A percentile compares a stretch with the other conserved stretches of the same genome.
These are phyloP conservation scores for Solanum peruvianum DNA, from an alignment of 257 asterid genomes.

Conservation along the genomic window DNA sequence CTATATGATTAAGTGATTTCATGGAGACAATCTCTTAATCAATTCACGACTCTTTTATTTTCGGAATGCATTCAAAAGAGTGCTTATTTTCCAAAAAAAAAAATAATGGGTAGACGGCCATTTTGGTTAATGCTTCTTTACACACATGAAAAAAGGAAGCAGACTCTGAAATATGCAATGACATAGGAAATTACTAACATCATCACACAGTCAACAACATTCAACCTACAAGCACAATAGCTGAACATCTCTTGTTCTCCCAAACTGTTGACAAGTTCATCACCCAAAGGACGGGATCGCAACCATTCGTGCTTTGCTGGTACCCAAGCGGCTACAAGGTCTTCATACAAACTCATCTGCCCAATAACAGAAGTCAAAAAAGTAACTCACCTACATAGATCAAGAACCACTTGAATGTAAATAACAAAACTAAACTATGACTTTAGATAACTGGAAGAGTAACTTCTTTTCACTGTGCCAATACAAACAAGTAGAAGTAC, in stretches of 20 bases:
- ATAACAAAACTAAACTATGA: not conserved
- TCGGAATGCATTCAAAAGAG: not conserved
- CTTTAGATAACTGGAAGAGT: not conserved
- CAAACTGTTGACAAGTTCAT: slow-evolving; percentile 55
- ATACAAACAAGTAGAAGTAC: not conserved
- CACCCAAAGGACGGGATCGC: slow-evolving; percentile 65
- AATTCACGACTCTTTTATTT: not conserved
- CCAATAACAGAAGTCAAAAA: slow-evolving; percentile 1
- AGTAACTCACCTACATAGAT: not conserved
- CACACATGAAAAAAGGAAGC: not conserved
- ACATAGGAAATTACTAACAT: slow-evolving; percentile 7
- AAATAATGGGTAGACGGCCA: not conserved
- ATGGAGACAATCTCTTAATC: not conserved
- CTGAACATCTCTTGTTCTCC: slow-evolving; percentile 79
- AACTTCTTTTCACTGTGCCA: not conserved
- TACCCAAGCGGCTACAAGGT: slow-evolving; percentile 97
- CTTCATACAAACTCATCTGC: slow-evolving; percentile 98
- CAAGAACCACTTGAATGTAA: not conserved
- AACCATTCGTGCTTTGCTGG: slow-evolving; percentile 92
- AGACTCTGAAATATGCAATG: not conserved
- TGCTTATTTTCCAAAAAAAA: not conserved
- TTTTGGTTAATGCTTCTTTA: not conserved
- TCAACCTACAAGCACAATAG: slow-evolving; percentile 86
- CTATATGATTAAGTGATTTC: not conserved
- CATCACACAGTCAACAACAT: slow-evolving; percentile 12